A percentile compares a stretch with the other conserved stretches of the same genome.
phyloP scores from a whole-genome alignment of 2,329 filamentous ascomycete species.

The Aureobasidium lini region DNA sequence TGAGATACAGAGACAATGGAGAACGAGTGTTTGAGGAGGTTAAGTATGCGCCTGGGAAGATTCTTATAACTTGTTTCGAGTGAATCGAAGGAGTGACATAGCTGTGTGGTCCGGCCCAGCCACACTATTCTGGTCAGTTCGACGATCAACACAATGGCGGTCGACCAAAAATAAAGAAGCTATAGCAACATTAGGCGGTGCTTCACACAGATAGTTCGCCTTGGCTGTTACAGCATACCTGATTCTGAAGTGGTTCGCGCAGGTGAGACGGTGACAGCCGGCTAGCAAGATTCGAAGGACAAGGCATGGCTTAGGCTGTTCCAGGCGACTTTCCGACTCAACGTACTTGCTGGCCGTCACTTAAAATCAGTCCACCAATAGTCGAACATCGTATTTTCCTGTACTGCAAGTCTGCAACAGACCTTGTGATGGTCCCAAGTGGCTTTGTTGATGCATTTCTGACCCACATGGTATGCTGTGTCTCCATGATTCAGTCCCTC shows the following conservation, averaged over 20 bases:
- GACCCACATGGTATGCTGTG: neutral
- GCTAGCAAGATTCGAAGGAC: neutral
- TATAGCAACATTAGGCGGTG: neutral
- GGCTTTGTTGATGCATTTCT: neutral
- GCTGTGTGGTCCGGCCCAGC: neutral
- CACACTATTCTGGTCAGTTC: neutral
- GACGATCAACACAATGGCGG: neutral
- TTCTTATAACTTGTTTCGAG: neutral
- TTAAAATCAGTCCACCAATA: too few relatives aligned
- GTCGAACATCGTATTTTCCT: neutral
- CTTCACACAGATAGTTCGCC: neutral
- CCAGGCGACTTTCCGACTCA: neutral
- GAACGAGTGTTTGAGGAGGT: neutral
- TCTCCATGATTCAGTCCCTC: neutral
- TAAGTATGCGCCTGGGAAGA: neutral
- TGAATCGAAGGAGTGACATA: neutral
- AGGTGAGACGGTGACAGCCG: slow-evolving; percentile 12
- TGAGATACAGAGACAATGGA: neutral
- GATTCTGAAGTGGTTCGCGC: neutral
- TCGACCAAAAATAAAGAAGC: slow-evolving; percentile 10
- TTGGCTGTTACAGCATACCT: slow-evolving; percentile 13
- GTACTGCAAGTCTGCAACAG: neutral
- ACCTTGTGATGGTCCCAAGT: neutral
- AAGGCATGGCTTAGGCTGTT: neutral
- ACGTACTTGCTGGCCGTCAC: neutral